Conservation (phyloP, 2,329 filamentous ascomycete species). For the Neoscytalidium dimidiatum region DNA sequence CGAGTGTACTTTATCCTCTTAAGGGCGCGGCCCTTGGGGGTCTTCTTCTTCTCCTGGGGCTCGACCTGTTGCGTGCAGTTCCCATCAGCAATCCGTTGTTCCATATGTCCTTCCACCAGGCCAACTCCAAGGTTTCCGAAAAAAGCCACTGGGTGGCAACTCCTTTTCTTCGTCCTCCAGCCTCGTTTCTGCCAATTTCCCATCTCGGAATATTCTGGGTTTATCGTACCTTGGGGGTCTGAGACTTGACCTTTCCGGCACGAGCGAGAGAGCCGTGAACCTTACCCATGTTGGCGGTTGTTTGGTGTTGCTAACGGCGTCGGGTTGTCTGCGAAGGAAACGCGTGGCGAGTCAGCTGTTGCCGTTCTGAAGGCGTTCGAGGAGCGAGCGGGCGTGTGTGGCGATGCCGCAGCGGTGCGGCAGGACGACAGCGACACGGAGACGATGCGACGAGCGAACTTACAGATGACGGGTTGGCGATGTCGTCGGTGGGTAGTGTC, state of each 20-base stretch:
- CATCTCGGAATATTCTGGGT: not conserved
- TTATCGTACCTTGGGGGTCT: slow-evolving; percentile 79
- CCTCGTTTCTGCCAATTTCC: slow-evolving; percentile 37
- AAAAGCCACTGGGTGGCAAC: not conserved
- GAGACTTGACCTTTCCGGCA: slow-evolving; percentile 98
- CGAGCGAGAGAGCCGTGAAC: slow-evolving; percentile 92
- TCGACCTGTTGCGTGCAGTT: slow-evolving; percentile 63
- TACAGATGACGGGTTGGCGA: slow-evolving; percentile 35
- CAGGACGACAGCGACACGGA: not conserved
- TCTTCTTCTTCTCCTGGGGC: slow-evolving; percentile 93
- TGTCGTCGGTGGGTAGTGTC: slow-evolving; percentile 35
- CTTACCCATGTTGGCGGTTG: slow-evolving; percentile 77
- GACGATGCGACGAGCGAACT: slow-evolving; percentile 27
- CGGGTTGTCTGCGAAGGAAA: slow-evolving; percentile 20
- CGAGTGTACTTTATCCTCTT: slow-evolving; percentile 97
- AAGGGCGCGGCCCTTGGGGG: slow-evolving; percentile 93
- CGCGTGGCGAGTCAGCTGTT: slow-evolving; percentile 30
- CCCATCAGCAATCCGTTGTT: slow-evolving; percentile 13
- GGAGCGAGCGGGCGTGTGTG: not conserved
- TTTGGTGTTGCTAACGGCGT: slow-evolving; percentile 29
- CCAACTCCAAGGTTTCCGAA: slow-evolving; percentile 30
- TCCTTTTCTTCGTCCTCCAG: not conserved
- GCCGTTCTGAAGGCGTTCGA: not conserved
- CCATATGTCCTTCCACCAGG: too few species aligned
- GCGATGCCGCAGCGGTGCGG: not conserved